phyloP scores from a whole-genome alignment of 1,284 basidiomycete genomes.

The Ganoderma resinaceum region DNA sequence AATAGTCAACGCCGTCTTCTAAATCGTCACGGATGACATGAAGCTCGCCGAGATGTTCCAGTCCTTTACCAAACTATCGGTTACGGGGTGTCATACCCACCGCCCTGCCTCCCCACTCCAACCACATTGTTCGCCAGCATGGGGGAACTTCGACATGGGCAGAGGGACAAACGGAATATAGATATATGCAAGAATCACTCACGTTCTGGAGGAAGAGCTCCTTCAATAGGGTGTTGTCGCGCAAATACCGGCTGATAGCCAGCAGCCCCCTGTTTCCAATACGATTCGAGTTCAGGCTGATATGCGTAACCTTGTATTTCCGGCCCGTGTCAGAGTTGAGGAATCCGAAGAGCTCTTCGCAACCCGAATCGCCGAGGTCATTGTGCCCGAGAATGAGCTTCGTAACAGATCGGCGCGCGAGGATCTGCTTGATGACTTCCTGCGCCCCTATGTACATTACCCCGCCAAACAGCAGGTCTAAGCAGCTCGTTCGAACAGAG shows the following conservation, averaged over 20 bases:
- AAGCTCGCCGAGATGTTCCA: background rate
- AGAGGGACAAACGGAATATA: too few species aligned
- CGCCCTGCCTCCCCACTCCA: background rate
- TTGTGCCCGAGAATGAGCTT: conserved; percentile 66
- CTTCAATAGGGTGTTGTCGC: conserved; percentile 52
- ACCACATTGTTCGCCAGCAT: background rate
- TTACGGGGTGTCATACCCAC: background rate
- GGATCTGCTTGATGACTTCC: conserved; percentile 54
- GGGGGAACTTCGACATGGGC: background rate
- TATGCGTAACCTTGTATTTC: conserved; percentile 57
- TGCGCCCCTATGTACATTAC: conserved; percentile 49
- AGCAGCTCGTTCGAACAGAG: too few species aligned
- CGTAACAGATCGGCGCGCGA: conserved; percentile 49
- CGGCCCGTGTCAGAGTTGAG: conserved; percentile 56
- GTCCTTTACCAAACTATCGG: background rate
- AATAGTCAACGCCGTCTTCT: background rate
- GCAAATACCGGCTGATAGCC: conserved; percentile 59
- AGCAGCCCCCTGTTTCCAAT: conserved; percentile 63
- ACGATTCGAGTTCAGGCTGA: conserved; percentile 60
- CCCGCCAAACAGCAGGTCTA: background rate
- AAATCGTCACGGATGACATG: background rate
- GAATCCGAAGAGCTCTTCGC: conserved; percentile 60
- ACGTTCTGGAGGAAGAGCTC: conserved; percentile 65
- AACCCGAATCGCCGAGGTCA: conserved; percentile 64
- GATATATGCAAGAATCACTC: conserved; percentile 35